Evolutionary conservation across 768 basidiomycete species (phyloP), one percentile per base, ranked within the genome.

Genomic region (Sutorius australiensis): DNA sequence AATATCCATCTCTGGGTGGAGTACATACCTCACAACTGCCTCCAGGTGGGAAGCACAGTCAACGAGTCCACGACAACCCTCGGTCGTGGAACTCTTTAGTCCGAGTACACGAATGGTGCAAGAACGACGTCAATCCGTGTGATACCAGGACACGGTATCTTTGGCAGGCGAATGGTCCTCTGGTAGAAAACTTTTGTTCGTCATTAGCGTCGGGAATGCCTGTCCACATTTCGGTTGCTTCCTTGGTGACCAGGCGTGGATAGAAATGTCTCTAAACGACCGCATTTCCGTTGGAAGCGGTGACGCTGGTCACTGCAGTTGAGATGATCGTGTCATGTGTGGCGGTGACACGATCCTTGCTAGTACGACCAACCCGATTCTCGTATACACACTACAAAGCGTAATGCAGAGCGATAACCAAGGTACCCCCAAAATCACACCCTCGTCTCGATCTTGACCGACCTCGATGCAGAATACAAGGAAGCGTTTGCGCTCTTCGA

Each of bases 401-500:
- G 4, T 4, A 28, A 62, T 58, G 51, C 56, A 79, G 73, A 78
- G 76, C 64, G 80, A 81, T 55, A 81, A 81, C 72, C 77, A 80
- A 70, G 79, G 79, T 64, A 34, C 11, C 6, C 74, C 19, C 17
- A 27, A 9, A 5, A 42, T 21, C 46, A 33, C 41, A 3, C 19
- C 6, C 6, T 31, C 61, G 32, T 36, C 36, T 28, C 4, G 17
- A 36, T 41, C 9, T 37, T 53, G 36, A 65, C 55, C 33, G 6
- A 37, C 44, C 9, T 13, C 10, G 52, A 53, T 39, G n/a, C 73
- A 91, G 93, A 95, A 73, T 95, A 95, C 78, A 92, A 92, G 66
- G 93, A 98, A 72, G 95, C 95, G 2, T 98, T 98, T 64, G 94
- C 97, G 41, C 84, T 99, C 31, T 98, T 98, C 71, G 97, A 99